These are phyloP conservation scores for Picochlorum sp. DNA, from an alignment of 139 green algal species.

Conservation along the genomic window DNA sequence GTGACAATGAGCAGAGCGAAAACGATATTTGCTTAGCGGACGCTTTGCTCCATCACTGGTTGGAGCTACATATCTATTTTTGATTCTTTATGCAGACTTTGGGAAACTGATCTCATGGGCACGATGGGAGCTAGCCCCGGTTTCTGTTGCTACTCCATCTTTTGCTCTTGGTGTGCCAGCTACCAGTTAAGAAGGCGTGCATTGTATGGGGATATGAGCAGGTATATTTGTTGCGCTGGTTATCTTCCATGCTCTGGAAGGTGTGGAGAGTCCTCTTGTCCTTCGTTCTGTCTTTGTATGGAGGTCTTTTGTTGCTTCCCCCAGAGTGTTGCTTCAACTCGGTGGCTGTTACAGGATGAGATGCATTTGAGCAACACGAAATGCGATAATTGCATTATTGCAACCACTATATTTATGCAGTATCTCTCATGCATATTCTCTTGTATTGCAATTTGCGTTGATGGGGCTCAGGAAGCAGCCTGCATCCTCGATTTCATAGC, in stretches of 20 bases:
- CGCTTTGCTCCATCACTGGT: no score
- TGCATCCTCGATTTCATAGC: constrained; percentile 7
- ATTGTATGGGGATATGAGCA: constrained; percentile 58
- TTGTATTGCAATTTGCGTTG: constrained; percentile 1
- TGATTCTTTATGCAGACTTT: background rate
- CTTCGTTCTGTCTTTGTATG: constrained; percentile 60
- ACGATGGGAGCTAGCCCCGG: background rate
- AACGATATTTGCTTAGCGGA: no score
- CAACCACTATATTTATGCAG: constrained; percentile 56
- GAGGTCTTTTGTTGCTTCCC: constrained; percentile 35
- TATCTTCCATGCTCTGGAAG: constrained; percentile 57
- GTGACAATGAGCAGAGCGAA: background rate
- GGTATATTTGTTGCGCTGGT: constrained; percentile 68
- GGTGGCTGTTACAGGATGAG: constrained; percentile 80
- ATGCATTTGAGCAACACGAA: constrained; percentile 47
- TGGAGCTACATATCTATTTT: no score
- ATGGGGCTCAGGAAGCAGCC: background rate
- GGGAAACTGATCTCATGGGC: background rate
- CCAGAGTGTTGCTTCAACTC: constrained; percentile 33
- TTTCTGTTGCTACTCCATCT: constrained; percentile 18
- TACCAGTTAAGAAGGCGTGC: constrained; percentile 56
- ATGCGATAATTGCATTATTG: constrained; percentile 81
- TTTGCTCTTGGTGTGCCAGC: constrained; percentile 45
- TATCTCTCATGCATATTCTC: constrained; percentile 77
- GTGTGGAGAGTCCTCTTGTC: constrained; percentile 43